These are phyloP conservation scores for Aspergillus funiculosus DNA, from an alignment of 495 filamentous ascomycete genomes.

Conservation along the genomic window DNA sequence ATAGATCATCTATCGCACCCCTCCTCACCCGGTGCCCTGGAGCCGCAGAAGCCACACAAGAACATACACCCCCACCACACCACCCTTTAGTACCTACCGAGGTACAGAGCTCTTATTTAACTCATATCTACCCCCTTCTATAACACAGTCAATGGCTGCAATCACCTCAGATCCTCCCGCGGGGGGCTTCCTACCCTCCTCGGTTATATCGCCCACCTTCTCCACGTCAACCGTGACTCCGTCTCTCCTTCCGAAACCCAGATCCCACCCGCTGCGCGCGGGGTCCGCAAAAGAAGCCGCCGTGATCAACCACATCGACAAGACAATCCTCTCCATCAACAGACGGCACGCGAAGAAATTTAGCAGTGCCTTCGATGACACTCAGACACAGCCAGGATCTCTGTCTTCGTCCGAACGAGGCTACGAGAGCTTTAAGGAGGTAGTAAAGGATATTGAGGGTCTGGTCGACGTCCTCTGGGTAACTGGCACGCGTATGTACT, in stretches of 20 bases:
- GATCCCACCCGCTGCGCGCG: constrained; percentile 56
- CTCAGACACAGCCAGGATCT: constrained; percentile 8
- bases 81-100: no score
- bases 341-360: constrained; percentile 71
- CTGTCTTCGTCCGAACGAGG: no score
- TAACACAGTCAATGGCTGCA: constrained; percentile 14
- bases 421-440: constrained; percentile 63
- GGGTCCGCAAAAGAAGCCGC: constrained; percentile 72
- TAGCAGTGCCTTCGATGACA: constrained; percentile 45
- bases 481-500: constrained; percentile 69
- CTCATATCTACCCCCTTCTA: no score
- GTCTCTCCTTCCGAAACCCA: constrained; percentile 55
- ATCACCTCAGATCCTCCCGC: constrained; percentile 9
- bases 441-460: constrained; percentile 62
- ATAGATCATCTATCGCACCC: no score
- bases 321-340: constrained; percentile 55
- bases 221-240: constrained; percentile 41
- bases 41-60: no score
- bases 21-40: no score
- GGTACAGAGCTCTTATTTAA: no score
- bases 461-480: constrained; percentile 77
- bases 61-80: no score
- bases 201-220: constrained; percentile 51
- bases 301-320: constrained; percentile 65
- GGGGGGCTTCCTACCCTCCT: constrained; percentile 48